phyloP scores from a whole-genome alignment of 805 yeast genomes.

The Ogataea henricii region DNA sequence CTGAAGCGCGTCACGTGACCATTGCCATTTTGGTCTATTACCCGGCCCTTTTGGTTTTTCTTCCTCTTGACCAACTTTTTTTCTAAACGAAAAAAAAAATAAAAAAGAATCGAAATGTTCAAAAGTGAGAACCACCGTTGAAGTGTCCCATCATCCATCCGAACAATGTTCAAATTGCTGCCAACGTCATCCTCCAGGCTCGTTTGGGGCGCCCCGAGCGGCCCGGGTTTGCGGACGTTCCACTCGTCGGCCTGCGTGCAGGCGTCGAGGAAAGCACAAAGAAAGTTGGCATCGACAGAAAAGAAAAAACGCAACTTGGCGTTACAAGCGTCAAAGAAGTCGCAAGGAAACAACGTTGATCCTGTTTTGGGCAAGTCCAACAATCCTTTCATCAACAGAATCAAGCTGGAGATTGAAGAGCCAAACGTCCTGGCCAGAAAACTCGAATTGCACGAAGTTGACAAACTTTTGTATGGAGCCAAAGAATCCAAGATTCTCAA shows the following conservation, averaged over 20 bases:
- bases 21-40: no score
- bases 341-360: conserved; percentile 51
- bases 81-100: not conserved
- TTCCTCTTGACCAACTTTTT: no score
- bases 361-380: conserved; percentile 79
- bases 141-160: not conserved
- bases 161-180: not conserved
- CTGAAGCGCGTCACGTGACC: not conserved
- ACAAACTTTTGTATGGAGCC: conserved; percentile 75
- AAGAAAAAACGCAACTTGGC: conserved; percentile 22
- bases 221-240: conserved; percentile 10
- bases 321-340: conserved; percentile 15
- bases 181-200: not conserved
- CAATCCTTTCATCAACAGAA: conserved; percentile 68
- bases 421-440: conserved; percentile 64
- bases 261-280: conserved; percentile 16
- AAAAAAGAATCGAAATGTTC: not conserved
- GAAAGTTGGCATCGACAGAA: conserved; percentile 15
- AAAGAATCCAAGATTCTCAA: conserved; percentile 57
- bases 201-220: conserved; percentile 10
- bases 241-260: conserved; percentile 14
- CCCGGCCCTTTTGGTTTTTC: no score
- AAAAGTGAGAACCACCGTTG: not conserved
- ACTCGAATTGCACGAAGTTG: conserved; percentile 63
- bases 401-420: conserved; percentile 66